Conservation (phyloP, 768 basidiomycete species). For the Mycena galericulata region DNA sequence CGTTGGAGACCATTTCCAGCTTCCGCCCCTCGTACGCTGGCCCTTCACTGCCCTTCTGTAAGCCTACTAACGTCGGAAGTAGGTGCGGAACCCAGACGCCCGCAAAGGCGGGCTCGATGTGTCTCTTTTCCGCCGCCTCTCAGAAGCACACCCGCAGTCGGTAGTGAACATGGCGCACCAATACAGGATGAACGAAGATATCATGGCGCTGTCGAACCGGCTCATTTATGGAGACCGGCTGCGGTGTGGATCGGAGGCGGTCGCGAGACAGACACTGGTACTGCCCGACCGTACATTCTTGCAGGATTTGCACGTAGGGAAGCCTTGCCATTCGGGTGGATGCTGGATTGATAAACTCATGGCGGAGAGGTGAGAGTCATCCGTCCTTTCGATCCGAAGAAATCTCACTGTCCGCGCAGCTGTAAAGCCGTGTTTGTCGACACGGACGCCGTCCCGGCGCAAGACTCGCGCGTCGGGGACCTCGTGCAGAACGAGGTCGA, state of each 20-base stretch:
- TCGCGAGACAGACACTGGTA: slow-evolving; percentile 69
- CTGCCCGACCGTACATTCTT: slow-evolving; percentile 64
- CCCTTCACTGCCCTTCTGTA: neutral
- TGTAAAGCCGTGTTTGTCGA: slow-evolving; percentile 94
- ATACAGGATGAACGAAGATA: slow-evolving; percentile 97
- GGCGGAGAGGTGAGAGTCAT: slow-evolving; percentile 66
- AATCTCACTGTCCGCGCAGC: slow-evolving; percentile 52
- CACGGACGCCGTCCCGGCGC: slow-evolving; percentile 84
- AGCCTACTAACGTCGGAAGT: neutral
- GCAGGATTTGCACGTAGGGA: slow-evolving; percentile 53
- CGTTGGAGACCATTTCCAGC: slow-evolving; percentile 97
- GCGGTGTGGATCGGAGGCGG: slow-evolving; percentile 79
- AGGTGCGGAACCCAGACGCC: slow-evolving; percentile 88
- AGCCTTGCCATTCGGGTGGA: slow-evolving; percentile 45
- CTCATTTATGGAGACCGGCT: slow-evolving; percentile 87
- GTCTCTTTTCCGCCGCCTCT: slow-evolving; percentile 90
- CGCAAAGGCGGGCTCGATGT: slow-evolving; percentile 89
- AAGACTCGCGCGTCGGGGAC: slow-evolving; percentile 86
- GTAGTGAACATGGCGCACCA: slow-evolving; percentile 90
- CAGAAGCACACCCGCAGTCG: slow-evolving; percentile 86
- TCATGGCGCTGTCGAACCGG: slow-evolving; percentile 91
- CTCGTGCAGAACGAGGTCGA: slow-evolving; percentile 92
- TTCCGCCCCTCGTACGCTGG: slow-evolving; percentile 86
- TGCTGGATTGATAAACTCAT: slow-evolving; percentile 84
- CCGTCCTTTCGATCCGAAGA: neutral